phyloP scores from a whole-genome alignment of 352 stramenopile species.

The Phytophthora palmivora region DNA sequence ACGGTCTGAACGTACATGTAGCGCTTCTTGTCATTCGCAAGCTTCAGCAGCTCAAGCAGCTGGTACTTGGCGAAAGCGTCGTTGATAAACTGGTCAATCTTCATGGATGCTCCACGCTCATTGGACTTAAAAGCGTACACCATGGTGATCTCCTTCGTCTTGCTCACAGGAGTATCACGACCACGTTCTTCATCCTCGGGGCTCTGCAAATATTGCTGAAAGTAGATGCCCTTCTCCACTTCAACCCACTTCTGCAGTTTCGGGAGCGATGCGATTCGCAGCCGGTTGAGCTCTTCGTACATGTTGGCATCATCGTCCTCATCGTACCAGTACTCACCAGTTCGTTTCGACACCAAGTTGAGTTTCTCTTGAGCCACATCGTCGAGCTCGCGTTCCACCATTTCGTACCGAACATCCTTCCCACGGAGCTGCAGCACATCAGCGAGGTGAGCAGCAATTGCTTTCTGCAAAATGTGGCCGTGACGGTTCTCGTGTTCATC shows the following conservation, averaged over 20 bases:
- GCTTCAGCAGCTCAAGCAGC: conserved; percentile 38
- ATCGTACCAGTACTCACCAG: conserved; percentile 11
- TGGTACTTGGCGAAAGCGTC: conserved; percentile 49
- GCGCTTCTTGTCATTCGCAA: conserved; percentile 44
- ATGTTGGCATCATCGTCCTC: conserved; percentile 27
- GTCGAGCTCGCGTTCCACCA: conserved; percentile 42
- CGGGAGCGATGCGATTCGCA: conserved; percentile 46
- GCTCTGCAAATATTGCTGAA: conserved; percentile 26
- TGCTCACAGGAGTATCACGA: conserved; percentile 6
- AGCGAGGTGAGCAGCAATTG: conserved; percentile 43
- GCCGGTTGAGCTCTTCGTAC: conserved; percentile 42
- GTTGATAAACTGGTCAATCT: conserved; percentile 51
- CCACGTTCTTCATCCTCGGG: conserved; percentile 5
- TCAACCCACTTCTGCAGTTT: conserved; percentile 52
- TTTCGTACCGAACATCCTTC: conserved; percentile 45
- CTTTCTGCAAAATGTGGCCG: conserved; percentile 53
- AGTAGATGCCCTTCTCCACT: conserved; percentile 37
- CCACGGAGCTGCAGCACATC: conserved; percentile 38
- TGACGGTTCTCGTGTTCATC: conserved; percentile 38
- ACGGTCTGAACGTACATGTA: conserved; percentile 56
- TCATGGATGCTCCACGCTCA: conserved; percentile 31
- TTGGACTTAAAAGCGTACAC: conserved; percentile 27
- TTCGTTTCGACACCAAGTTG: conserved; percentile 13
- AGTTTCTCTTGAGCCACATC: conserved; percentile 16
- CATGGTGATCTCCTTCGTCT: conserved; percentile 25